Evolutionary conservation across 805 yeast genomes (phyloP), one percentile per base, ranked within the genome.

Genomic region (Tetrapisispora arboricola): DNA sequence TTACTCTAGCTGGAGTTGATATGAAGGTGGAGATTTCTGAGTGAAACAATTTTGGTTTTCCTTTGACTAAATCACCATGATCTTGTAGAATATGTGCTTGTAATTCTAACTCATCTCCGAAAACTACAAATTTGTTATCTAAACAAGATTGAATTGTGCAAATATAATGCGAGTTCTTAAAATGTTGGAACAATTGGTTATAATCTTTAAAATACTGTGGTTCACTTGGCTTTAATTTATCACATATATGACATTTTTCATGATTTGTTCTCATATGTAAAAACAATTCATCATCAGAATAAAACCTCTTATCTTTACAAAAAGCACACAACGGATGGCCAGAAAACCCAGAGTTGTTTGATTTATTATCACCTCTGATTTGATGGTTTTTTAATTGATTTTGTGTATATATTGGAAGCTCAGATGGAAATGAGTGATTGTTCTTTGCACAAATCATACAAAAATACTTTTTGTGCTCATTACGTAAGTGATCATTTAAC

Each of bases 241-340:
- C 94, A 65, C 99, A 92, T 25, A 92, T 78, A 51, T 79, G 84
- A 60, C 99, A 92, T 49, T 79, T 76, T 57, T 88, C 96, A 60
- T 92, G 98, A 37, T 66, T 66, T 45, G 84, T 82, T 49, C 95
- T 70, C 64, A 88, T 73, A 61, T 92, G 99, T 25, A 78, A 61
- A 48, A 75, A 77, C 51, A 87, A 68, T 57, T 88, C 97, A 57
- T 90, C 96, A 30, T 78, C 84, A 0, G 95, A 84, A 57, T 92
- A 92, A 58, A 84, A 88, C 43, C 94, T 64, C 49, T 67, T 72
- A 2, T 77, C 76, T 3, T 71, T 62, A 60, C 98, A 92, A 58
- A 84, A 83, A 48, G 74, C 74, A 68, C 99, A 92, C 46, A 70
- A 65, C 0, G 97, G 96, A 58, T 88, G 97, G 0, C 97, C 97